Percentiles rank a stretch among this genome's conserved stretches.
These are phyloP conservation scores for Yamadazyma philogaea DNA, from an alignment of 805 yeast species.

Conservation along the genomic window DNA sequence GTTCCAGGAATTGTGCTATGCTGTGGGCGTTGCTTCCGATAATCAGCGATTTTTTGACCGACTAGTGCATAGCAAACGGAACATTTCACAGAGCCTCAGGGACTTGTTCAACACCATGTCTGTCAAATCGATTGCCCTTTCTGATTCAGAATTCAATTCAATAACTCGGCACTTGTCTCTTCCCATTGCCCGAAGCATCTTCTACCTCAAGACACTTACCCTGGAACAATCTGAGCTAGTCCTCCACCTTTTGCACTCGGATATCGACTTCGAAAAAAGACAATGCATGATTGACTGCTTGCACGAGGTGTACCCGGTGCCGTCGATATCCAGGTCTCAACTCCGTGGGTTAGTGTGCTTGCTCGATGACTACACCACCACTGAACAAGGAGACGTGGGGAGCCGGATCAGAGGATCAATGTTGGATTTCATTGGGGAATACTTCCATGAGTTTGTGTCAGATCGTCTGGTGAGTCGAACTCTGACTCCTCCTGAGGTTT, in stretches of 20 bases:
- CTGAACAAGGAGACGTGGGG: slow-evolving; percentile 92
- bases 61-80: background rate
- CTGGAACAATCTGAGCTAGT: slow-evolving; percentile 18
- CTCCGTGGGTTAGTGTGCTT: slow-evolving; percentile 24
- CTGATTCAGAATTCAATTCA: background rate
- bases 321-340: background rate
- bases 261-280: slow-evolving; percentile 30
- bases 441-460: slow-evolving; percentile 15
- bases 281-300: slow-evolving; percentile 22
- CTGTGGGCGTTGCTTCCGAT: background rate
- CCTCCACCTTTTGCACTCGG: slow-evolving; percentile 22
- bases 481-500: no score
- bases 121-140: background rate
- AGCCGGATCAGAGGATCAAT: slow-evolving; percentile 60
- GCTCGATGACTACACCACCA: slow-evolving; percentile 73
- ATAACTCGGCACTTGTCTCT: slow-evolving; percentile 1
- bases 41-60: background rate
- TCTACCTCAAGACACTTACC: slow-evolving; percentile 15
- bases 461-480: no score
- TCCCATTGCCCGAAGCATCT: slow-evolving; percentile 38
- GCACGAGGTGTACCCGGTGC: background rate
- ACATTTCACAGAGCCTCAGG: background rate
- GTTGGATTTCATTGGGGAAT: slow-evolving; percentile 35
- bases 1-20: background rate
- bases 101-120: slow-evolving; percentile 3